A percentile compares a stretch with the other conserved stretches of the same genome.
These are phyloP conservation scores for Pulveroboletus frians DNA, from an alignment of 768 basidiomycete genomes.

Conservation along the genomic window DNA sequence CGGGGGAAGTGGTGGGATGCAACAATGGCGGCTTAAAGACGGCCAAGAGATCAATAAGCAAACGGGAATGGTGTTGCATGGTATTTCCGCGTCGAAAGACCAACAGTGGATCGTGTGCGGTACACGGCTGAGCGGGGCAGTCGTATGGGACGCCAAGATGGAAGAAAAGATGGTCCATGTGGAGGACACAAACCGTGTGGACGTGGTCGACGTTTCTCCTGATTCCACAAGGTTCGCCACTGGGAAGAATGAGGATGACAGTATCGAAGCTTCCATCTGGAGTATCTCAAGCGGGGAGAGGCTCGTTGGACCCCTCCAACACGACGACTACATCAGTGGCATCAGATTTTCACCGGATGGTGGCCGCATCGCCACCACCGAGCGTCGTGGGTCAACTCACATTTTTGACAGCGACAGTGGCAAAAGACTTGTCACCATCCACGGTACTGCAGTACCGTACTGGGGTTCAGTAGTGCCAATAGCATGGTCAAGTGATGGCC, in stretches of 20 bases:
- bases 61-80: neutral
- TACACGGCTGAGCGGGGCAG: neutral
- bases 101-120: neutral
- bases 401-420: neutral
- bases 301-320: neutral
- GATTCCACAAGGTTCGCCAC: neutral
- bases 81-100: neutral
- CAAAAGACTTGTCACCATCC: neutral
- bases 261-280: neutral
- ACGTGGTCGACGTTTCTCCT: neutral
- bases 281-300: neutral
- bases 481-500: neutral
- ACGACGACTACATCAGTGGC: neutral
- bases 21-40: neutral
- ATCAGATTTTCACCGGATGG: neutral
- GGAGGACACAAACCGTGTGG: neutral
- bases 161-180: neutral
- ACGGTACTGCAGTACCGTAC: rapidly evolving
- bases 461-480: neutral
- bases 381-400: rapidly evolving
- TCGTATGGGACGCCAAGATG: neutral
- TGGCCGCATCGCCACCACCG: neutral
- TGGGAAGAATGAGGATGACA: neutral
- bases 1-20: neutral
- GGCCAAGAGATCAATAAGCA: neutral